These are phyloP conservation scores for Dimocarpus longan DNA, from an alignment of 345 rosid species.

Conservation along the genomic window DNA sequence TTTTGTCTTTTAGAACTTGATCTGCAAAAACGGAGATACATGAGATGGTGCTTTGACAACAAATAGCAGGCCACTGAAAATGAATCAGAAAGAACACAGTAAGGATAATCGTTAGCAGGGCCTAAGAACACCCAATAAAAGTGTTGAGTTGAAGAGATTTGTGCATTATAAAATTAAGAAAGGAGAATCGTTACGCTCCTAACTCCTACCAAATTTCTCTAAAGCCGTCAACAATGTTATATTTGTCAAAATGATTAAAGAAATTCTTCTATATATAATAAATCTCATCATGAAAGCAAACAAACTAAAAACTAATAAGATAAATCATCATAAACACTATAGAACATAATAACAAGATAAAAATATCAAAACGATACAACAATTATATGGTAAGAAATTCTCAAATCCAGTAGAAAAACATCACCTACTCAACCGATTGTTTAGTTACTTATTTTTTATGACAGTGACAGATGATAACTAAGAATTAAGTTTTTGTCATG, in stretches of 20 bases:
- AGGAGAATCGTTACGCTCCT: not conserved
- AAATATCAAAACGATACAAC: too few relatives aligned
- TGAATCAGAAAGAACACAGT: not conserved
- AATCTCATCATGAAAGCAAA: not conserved
- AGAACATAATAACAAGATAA: too few relatives aligned
- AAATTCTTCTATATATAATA: not conserved
- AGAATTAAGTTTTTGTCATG: too few relatives aligned
- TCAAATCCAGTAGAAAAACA: too few relatives aligned
- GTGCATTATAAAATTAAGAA: not conserved
- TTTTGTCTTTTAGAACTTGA: constrained; percentile 84
- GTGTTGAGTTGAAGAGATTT: not conserved
- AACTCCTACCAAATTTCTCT: not conserved
- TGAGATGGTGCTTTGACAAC: not conserved
- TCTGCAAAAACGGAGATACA: constrained; percentile 50
- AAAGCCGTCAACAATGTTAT: not conserved
- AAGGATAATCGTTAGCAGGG: not conserved
- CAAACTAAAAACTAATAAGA: not conserved
- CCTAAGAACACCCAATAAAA: not conserved
- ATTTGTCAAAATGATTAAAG: not conserved
- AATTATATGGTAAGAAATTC: too few relatives aligned
- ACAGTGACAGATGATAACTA: too few relatives aligned
- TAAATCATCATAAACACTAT: too few relatives aligned
- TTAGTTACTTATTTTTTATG: too few relatives aligned
- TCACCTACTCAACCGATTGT: too few relatives aligned
- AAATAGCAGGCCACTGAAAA: not conserved